Evolutionary conservation across 768 basidiomycete genomes (phyloP), one percentile per base, ranked within the genome.

Genomic region (Rhodocollybia butyracea): DNA sequence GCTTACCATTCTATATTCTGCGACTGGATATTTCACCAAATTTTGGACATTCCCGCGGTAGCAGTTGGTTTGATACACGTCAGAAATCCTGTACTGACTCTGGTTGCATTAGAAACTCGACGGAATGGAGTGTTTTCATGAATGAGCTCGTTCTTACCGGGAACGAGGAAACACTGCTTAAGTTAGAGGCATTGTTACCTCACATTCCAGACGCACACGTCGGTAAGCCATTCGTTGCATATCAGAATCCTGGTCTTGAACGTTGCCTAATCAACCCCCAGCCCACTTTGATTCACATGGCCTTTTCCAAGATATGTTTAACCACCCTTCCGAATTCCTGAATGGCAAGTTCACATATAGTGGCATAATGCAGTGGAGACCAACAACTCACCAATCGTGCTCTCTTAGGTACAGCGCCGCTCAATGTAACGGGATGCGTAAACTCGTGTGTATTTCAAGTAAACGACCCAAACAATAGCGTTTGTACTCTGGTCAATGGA

Each of bases 11-110:
- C 60, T 84, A 5, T 86, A 83, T 58, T 61, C 77, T 5, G 66
- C 70, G 1, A 55, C 70, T 54, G 78, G 80, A 1, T 83, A 80
- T 59, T 74, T 77, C 0, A 80, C 67, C 60, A 66, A 57, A n/a
- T 84, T 73, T 59, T 85, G 82, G 82, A 70, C 73, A 12, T 68
- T 68, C 5, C 63, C 71, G 41, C 71, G 79, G n/a, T n/a, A n/a
- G n/a, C n/a, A n/a, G n/a, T n/a, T n/a, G n/a, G n/a, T n/a, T n/a
- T n/a, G n/a, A n/a, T n/a, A n/a, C n/a, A n/a, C n/a, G n/a, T n/a
- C n/a, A n/a, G n/a, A n/a, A n/a, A n/a, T n/a, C n/a, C n/a, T n/a
- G n/a, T n/a, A n/a, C n/a, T n/a, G n/a, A n/a, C n/a, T n/a, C n/a
- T n/a, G n/a, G n/a, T n/a, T n/a, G n/a, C n/a, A n/a, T n/a, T n/a